Evolutionary conservation across 176 grass and related monocot species (phyloP), one percentile per base, ranked within the genome.

Genomic region (Eleusine indica): DNA sequence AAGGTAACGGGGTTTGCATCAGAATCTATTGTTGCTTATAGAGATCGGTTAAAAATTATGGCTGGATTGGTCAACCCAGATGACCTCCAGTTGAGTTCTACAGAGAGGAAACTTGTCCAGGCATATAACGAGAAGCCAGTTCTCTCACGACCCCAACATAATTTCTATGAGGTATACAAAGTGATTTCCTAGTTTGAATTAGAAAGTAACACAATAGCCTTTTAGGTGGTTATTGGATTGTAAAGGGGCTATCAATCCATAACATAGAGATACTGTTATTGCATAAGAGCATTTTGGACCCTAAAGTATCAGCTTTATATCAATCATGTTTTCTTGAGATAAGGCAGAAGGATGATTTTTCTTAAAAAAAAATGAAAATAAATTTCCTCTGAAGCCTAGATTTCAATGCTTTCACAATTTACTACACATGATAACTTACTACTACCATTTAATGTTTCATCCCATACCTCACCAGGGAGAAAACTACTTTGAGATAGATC

Each of bases 81-180:
- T 56, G 93, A 98, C 53, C 89, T 98, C 29, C 77, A 90, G 35
- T 85, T 98, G 77, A 78, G 96, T 78, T 82, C 88, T 53, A 88
- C 96, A 1, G 93, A 98, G 77, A 95, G 62, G 75, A 98, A 98
- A 83, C 91, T 96, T 68, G 85, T 98, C 47, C 91, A 90, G 51
- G 91, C 96, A 71, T 98, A 98, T 68, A 98, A 98, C 4, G 96
- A 94, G 79, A 98, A 98, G 70, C 96, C 96, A 66, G 96, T 98
- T 29, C 96, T 98, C 16, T 98, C 96, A 53, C 93, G 93, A 13
- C 93, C 96, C 66, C 96, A 98, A 56, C 96, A 98, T 80, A 89
- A 70, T 73, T 98, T 98, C 77, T 95, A 89, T 17, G 86, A 83
- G 93, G 96, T 98, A 85, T 62, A 35, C 32, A 70, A 47, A 74